Evolutionary conservation across 2,329 filamentous ascomycete species (phyloP), one percentile per base, ranked within the genome.

Genomic region (Fusarium xyrophilum): DNA sequence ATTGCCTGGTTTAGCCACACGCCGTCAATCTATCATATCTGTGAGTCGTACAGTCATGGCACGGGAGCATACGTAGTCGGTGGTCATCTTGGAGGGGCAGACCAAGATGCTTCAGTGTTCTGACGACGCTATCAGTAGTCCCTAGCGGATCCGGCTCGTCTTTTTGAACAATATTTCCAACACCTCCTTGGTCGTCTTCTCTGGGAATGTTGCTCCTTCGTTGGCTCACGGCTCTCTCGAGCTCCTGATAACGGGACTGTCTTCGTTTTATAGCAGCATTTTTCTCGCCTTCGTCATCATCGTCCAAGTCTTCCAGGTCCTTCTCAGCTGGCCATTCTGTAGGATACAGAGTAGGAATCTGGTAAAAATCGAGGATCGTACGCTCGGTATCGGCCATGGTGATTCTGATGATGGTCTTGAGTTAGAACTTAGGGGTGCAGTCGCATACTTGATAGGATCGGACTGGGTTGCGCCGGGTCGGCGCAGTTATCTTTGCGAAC

Each of bases 71-170:
- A 91, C 93, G 88, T 72, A 96, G 80, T 73, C 89, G 88, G 56
- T 87, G 80, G 75, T 98, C 93, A 73, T 97, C 93, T 76, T 97
- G 93, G 17, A 97, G 85, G 0, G 91, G 89, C 42, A 97, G 79
- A 4, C 93, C 93, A 67, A 91, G 83, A 69, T 90, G 86, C 75
- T 91, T 90, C 73, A 99, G 81, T 38, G 93, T 88, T 72, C 90
- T 86, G 55, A 97, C 89, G 11, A 99, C 94, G 76, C 93, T 97
- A 59, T 95, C 91, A 3, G 91, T 89, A 54, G 89, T 89, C n/a
- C 96, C 96, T 55, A 99, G 80, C 7, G 96, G 93, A 80, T 99
- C 96, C 4, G 93, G 88, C 78, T 99, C 96, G 77, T 99, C 96
- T 76, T 91, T 91, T 76, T 96, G 92, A 32, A 97, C 92, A 64